Evolutionary conservation across 2,329 filamentous ascomycete genomes (phyloP).

Genomic region (Claviceps capensis): DNA sequence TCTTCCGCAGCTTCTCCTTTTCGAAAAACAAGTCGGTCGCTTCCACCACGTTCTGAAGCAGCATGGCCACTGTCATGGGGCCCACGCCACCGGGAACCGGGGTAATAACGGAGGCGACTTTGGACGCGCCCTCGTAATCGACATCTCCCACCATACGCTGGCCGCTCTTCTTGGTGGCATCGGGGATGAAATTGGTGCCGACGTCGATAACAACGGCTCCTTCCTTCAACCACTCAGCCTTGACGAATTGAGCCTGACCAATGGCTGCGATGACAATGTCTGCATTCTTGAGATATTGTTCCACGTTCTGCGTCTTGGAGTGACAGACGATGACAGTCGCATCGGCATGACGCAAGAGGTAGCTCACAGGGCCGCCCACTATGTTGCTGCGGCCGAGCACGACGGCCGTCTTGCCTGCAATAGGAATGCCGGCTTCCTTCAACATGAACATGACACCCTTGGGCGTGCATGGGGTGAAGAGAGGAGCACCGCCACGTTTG

Average conservation of each 20-base stretch:
- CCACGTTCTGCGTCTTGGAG: conserved; percentile 65
- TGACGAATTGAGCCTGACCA: conserved; percentile 74
- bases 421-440: conserved; percentile 66
- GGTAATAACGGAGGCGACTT: conserved; percentile 86
- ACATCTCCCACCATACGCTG: conserved; percentile 90
- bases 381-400: conserved; percentile 94
- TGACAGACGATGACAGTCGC: conserved; percentile 96
- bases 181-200: conserved; percentile 89
- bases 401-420: conserved; percentile 83
- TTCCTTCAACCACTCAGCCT: conserved; percentile 89
- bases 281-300: conserved; percentile 63
- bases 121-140: conserved; percentile 69
- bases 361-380: conserved; percentile 92
- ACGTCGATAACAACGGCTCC: conserved; percentile 96
- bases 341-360: conserved; percentile 86
- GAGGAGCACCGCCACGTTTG: conserved; percentile 79
- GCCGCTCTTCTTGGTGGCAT: conserved; percentile 81
- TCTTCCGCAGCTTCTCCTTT: conserved; percentile 64
- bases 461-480: conserved; percentile 90
- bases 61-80: conserved; percentile 98
- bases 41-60: conserved; percentile 88
- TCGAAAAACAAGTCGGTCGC: conserved; percentile 73
- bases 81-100: conserved; percentile 94
- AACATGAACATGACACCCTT: conserved; percentile 94
- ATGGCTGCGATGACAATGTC: conserved; percentile 90